Percentiles rank a stretch among this genome's conserved stretches.
Evolutionary conservation across 1,139 yeast species (phyloP).

Genomic region (Hemisphaericaspora xylanilytica): DNA sequence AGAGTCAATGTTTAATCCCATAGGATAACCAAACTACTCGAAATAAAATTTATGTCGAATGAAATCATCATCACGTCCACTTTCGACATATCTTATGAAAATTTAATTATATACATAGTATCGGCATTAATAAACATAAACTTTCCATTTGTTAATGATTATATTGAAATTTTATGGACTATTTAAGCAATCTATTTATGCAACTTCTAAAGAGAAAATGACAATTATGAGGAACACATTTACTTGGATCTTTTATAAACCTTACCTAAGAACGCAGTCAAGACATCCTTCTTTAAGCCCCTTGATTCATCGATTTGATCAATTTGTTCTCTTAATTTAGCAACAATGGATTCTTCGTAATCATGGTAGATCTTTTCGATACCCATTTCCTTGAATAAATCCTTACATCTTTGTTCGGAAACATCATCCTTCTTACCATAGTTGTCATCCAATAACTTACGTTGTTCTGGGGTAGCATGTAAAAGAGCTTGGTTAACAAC

Average conservation of each 20-base stretch:
- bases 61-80: neutral
- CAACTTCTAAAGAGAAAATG: no score
- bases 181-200: neutral
- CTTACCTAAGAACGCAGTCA: slow-evolving; percentile 80
- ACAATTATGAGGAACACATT: slow-evolving; percentile 1
- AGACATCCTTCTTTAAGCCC: slow-evolving; percentile 86
- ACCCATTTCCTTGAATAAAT: slow-evolving; percentile 69
- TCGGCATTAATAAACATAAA: neutral
- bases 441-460: slow-evolving; percentile 76
- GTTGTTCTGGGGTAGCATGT: slow-evolving; percentile 76
- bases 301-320: slow-evolving; percentile 77
- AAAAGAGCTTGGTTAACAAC: slow-evolving; percentile 89
- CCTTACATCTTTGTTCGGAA: slow-evolving; percentile 70
- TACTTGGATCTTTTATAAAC: slow-evolving; percentile 92
- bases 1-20: slow-evolving; percentile 61
- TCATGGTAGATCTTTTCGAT: slow-evolving; percentile 69
- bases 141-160: neutral
- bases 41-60: neutral
- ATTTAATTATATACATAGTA: neutral
- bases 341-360: slow-evolving; percentile 79
- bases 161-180: neutral
- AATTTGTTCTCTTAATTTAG: slow-evolving; percentile 63
- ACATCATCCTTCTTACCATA: slow-evolving; percentile 81
- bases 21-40: neutral
- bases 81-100: neutral